Evolutionary conservation across 148 eudicot genomes (phyloP).

Genomic region (Dysphania ambrosioides): DNA sequence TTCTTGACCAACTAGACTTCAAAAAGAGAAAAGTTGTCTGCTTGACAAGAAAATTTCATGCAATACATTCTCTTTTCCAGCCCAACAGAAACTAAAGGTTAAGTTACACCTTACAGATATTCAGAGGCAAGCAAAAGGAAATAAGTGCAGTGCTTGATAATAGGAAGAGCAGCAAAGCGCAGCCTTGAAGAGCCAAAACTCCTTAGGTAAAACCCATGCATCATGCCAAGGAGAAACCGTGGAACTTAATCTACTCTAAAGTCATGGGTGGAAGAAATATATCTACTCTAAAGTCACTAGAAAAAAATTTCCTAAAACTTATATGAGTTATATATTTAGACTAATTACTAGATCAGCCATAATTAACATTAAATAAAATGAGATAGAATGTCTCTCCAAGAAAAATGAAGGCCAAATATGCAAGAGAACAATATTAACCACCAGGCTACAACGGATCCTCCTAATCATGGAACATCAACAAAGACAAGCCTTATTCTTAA

Average conservation of each 20-base stretch:
- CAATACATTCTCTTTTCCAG: too few relatives aligned
- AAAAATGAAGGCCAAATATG: not conserved
- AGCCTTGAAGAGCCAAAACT: too few relatives aligned
- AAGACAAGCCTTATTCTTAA: too few relatives aligned
- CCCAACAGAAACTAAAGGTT: not conserved
- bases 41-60: too few relatives aligned
- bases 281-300: not conserved
- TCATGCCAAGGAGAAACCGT: not conserved
- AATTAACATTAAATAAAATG: not conserved
- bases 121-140: not conserved
- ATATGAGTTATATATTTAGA: not conserved
- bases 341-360: not conserved
- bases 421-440: not conserved
- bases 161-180: too few relatives aligned
- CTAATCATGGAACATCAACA: too few relatives aligned
- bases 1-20: too few relatives aligned
- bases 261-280: too few relatives aligned
- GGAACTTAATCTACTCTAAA: not conserved
- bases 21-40: too few relatives aligned
- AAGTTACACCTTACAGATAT: not conserved
- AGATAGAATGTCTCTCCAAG: not conserved
- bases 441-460: not conserved
- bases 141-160: too few relatives aligned
- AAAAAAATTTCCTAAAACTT: not conserved
- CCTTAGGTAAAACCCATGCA: not conserved